phyloP scores from a whole-genome alignment of 2,329 filamentous ascomycete genomes.

The Fusarium sp. region DNA sequence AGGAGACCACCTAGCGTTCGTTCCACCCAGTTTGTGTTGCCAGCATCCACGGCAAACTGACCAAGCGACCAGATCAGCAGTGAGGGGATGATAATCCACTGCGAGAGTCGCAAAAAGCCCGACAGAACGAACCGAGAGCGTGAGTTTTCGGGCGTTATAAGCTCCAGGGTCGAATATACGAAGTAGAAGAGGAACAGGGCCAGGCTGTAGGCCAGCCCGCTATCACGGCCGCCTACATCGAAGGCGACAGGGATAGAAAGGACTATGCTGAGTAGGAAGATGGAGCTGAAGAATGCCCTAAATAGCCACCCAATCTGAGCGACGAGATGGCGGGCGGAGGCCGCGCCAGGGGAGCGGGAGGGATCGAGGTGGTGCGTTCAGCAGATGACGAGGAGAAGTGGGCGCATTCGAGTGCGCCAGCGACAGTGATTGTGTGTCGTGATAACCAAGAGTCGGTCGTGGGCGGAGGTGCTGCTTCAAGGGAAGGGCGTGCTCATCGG shows the following conservation, averaged over 20 bases:
- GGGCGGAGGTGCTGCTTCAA: constrained; percentile 30
- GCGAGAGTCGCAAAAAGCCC: constrained; percentile 77
- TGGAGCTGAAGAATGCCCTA: constrained; percentile 80
- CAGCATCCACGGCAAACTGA: constrained; percentile 93
- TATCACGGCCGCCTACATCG: constrained; percentile 95
- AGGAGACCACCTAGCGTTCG: constrained; percentile 78
- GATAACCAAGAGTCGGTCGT: constrained; percentile 17
- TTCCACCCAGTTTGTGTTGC: constrained; percentile 82
- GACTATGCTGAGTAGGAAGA: constrained; percentile 92
- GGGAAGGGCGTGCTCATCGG: constrained; percentile 36
- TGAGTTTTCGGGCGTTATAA: constrained; percentile 83
- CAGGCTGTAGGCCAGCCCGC: constrained; percentile 93
- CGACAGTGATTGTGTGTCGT: constrained; percentile 18
- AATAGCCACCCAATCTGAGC: constrained; percentile 84
- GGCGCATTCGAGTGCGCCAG: constrained; percentile 35
- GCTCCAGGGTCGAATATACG: constrained; percentile 82
- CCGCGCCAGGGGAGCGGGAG: constrained; percentile 42
- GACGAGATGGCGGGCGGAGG: constrained; percentile 46
- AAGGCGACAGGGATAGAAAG: constrained; percentile 97
- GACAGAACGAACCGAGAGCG: constrained; percentile 79
- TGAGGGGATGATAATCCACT: constrained; percentile 87
- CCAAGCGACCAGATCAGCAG: constrained; percentile 96
- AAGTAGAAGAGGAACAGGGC: constrained; percentile 92
- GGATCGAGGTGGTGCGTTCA: constrained; percentile 26
- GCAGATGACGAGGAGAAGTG: constrained; percentile 7